These are phyloP conservation scores for Schizophyllum commune DNA, from an alignment of 1,284 basidiomycete genomes.

Conservation along the genomic window DNA sequence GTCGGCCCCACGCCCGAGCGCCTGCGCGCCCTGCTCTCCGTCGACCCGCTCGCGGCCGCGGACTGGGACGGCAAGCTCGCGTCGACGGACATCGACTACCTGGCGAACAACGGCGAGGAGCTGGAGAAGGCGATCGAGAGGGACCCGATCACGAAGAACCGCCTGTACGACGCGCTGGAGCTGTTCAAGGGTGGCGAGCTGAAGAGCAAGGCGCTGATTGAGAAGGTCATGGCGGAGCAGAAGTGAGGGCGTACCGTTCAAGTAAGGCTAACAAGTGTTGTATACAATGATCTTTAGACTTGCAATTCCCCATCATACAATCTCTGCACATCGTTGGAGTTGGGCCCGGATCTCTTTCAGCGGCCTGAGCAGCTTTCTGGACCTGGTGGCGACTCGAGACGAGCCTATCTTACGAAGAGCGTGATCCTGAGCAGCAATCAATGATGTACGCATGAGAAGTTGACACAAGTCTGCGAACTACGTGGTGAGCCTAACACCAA, in stretches of 20 bases:
- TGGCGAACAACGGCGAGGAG: conserved; percentile 8
- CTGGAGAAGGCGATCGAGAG: conserved; percentile 7
- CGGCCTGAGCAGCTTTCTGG: no score
- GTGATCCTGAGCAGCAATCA: no score
- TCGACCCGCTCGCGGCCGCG: conserved; percentile 6
- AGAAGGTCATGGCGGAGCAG: conserved; percentile 7
- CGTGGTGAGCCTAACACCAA: no score
- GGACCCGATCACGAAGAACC: conserved; percentile 9
- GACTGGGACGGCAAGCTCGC: conserved; percentile 8
- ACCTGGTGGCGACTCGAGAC: no score
- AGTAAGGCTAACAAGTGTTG: no score
- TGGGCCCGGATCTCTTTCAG: no score
- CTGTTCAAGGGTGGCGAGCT: conserved; percentile 10
- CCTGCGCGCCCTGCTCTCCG: conserved; percentile 2
- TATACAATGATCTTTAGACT: no score
- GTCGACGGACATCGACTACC: conserved; percentile 10
- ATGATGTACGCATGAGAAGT: no score
- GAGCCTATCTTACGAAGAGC: no score
- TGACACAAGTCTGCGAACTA: no score
- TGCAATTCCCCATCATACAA: no score
- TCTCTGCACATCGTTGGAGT: no score
- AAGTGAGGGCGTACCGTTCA: neutral
- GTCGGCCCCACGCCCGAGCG: conserved; percentile 8
- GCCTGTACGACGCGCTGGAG: conserved; percentile 8
- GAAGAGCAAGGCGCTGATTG: conserved; percentile 9